These are phyloP conservation scores for Dipodascus albidus DNA, from an alignment of 805 yeast species.

Conservation along the genomic window DNA sequence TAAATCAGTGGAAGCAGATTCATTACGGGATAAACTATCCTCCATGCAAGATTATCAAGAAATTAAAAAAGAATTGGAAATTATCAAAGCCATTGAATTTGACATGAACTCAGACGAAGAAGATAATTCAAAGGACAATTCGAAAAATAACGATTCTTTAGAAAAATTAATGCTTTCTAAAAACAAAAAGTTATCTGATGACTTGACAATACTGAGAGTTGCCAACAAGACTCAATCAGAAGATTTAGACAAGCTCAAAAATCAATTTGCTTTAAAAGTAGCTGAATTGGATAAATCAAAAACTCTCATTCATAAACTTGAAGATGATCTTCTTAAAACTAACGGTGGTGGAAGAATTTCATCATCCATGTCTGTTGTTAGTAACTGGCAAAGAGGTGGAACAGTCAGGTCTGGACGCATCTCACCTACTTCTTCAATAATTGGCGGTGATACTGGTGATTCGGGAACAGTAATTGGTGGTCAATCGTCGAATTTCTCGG, in stretches of 20 bases:
- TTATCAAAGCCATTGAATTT: conserved; percentile 66
- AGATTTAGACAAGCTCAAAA: conserved; percentile 29
- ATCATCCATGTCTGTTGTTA: conserved; percentile 23
- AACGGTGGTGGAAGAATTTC: conserved; percentile 30
- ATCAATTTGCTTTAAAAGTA: conserved; percentile 17
- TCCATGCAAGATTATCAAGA: conserved; percentile 66
- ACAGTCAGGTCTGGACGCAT: conserved; percentile 26
- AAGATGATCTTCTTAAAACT: conserved; percentile 55
- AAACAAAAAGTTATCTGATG: conserved; percentile 62
- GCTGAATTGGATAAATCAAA: conserved; percentile 33
- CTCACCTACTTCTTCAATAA: conserved; percentile 28
- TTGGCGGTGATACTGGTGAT: conserved; percentile 18
- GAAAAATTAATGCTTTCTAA: conserved; percentile 56
- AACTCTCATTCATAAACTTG: conserved; percentile 49
- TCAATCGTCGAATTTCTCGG: conserved; percentile 4
- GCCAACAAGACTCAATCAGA: conserved; percentile 37
- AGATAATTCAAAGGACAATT: conserved; percentile 20
- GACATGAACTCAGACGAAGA: conserved; percentile 25
- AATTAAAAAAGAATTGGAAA: conserved; percentile 60
- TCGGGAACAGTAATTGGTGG: conserved; percentile 11
- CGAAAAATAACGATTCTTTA: conserved; percentile 19
- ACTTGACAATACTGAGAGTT: conserved; percentile 54
- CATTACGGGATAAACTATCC: conserved; percentile 38
- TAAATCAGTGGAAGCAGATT: conserved; percentile 38
- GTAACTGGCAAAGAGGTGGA: conserved; percentile 22